phyloP scores from a whole-genome alignment of 129 eudicot genomes.

The Chrysanthemum lavandulifolium region DNA sequence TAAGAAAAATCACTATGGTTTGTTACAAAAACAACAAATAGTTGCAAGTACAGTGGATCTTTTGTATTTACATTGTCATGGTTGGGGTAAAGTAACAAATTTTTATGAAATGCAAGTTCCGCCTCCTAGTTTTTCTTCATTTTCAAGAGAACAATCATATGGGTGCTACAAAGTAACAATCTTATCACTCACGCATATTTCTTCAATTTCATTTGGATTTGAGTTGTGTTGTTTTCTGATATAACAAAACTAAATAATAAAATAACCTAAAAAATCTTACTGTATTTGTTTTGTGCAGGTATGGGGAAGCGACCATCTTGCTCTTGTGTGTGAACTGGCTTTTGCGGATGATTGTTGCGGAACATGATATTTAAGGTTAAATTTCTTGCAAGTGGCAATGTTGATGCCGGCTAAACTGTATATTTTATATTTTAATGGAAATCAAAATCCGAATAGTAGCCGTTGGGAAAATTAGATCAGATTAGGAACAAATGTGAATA shows the following conservation, averaged over 20 bases:
- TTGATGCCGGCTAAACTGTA: no score
- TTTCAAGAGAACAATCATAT: not conserved
- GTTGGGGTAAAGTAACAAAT: not conserved
- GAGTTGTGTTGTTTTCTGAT: no score
- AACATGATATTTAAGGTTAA: slow-evolving; percentile 13
- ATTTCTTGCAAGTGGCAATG: not conserved
- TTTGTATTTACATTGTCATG: no score
- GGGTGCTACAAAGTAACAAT: not conserved
- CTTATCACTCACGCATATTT: no score
- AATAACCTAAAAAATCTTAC: not conserved
- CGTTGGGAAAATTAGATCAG: not conserved
- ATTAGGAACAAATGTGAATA: not conserved
- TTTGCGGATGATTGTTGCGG: slow-evolving; percentile 38
- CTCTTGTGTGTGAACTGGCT: slow-evolving; percentile 90
- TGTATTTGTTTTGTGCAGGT: slow-evolving; percentile 39
- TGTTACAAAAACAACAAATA: no score
- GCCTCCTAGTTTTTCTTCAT: not conserved
- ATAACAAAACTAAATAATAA: no score
- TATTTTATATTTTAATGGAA: not conserved
- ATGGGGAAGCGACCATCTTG: slow-evolving; percentile 96
- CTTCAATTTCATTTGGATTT: no score
- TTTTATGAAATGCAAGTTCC: not conserved
- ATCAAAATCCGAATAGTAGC: not conserved
- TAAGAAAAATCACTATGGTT: no score
- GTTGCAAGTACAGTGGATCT: no score